phyloP scores from a whole-genome alignment of 2,329 filamentous ascomycete genomes.

The Colletotrichum sp. region DNA sequence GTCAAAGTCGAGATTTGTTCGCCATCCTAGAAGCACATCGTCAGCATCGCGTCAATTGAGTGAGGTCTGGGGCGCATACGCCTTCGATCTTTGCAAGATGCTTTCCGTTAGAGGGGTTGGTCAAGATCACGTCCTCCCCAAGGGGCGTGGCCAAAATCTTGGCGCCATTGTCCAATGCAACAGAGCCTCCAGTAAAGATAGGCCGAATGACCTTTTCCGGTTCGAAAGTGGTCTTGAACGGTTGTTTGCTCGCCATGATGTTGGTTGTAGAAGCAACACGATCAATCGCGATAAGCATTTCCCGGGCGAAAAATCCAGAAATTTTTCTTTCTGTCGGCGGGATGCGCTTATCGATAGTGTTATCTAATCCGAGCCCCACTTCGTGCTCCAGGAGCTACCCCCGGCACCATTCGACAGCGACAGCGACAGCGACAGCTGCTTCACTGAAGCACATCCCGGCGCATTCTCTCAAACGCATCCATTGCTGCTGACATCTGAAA shows the following conservation, averaged over 20 bases:
- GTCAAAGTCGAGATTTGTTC: conserved; percentile 73
- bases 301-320: neutral
- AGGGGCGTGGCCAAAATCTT: conserved; percentile 85
- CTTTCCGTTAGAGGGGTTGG: conserved; percentile 81
- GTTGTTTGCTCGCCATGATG: conserved; percentile 65
- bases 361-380: conserved; percentile 11
- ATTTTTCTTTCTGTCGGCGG: conserved; percentile 8
- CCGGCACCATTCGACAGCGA: neutral
- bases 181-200: conserved; percentile 90
- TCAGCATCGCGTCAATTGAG: conserved; percentile 26
- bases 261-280: conserved; percentile 1
- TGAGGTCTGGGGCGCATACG: conserved; percentile 49
- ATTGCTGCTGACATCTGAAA: neutral
- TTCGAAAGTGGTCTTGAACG: conserved; percentile 88
- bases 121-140: conserved; percentile 90
- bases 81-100: conserved; percentile 89
- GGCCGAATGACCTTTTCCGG: conserved; percentile 83
- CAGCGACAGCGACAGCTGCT: neutral
- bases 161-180: conserved; percentile 82
- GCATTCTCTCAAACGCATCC: neutral
- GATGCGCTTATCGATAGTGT: conserved; percentile 15
- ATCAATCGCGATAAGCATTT: neutral
- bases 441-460: neutral
- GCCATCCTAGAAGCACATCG: conserved; percentile 63
- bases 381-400: neutral